phyloP scores from a whole-genome alignment of 2,329 filamentous ascomycete genomes.

The Fusarium caatingaense region DNA sequence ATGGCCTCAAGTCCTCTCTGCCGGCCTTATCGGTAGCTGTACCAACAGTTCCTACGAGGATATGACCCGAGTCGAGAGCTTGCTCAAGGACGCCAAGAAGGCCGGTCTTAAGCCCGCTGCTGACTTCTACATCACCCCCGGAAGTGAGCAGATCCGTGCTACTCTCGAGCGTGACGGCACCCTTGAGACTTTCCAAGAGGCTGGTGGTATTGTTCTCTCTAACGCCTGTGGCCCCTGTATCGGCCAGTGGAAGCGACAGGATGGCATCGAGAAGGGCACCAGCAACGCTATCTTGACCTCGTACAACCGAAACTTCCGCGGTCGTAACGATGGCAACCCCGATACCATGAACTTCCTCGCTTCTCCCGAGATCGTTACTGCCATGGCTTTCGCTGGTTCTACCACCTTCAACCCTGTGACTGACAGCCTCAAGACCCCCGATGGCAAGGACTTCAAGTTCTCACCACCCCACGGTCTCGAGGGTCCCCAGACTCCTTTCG shows the following conservation, averaged over 20 bases:
- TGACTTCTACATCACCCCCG: conserved; percentile 93
- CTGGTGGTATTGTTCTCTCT: conserved; percentile 92
- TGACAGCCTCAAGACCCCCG: conserved; percentile 82
- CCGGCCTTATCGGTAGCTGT: conserved; percentile 97
- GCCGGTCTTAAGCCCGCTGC: conserved; percentile 95
- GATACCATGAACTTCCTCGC: conserved; percentile 99
- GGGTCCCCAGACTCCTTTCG: conserved; percentile 74
- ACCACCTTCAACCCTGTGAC: conserved; percentile 98
- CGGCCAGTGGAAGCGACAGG: conserved; percentile 94
- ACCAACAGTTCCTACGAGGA: conserved; percentile 90
- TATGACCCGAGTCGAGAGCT: conserved; percentile 94
- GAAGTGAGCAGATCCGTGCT: conserved; percentile 95
- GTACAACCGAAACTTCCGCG: conserved; percentile 98
- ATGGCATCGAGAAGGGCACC: conserved; percentile 85
- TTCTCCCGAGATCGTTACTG: conserved; percentile 95
- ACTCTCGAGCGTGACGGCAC: conserved; percentile 93
- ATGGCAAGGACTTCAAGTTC: conserved; percentile 87
- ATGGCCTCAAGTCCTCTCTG: conserved; percentile 97
- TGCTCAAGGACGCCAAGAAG: conserved; percentile 80
- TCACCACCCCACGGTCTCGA: conserved; percentile 78
- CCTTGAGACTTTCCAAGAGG: conserved; percentile 94
- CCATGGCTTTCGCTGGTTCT: conserved; percentile 90
- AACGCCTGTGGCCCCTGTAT: conserved; percentile 96
- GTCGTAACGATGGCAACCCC: conserved; percentile 95
- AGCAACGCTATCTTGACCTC: conserved; percentile 95